These are phyloP conservation scores for Lenzites betulinus DNA, from an alignment of 768 basidiomycete genomes.

Conservation along the genomic window DNA sequence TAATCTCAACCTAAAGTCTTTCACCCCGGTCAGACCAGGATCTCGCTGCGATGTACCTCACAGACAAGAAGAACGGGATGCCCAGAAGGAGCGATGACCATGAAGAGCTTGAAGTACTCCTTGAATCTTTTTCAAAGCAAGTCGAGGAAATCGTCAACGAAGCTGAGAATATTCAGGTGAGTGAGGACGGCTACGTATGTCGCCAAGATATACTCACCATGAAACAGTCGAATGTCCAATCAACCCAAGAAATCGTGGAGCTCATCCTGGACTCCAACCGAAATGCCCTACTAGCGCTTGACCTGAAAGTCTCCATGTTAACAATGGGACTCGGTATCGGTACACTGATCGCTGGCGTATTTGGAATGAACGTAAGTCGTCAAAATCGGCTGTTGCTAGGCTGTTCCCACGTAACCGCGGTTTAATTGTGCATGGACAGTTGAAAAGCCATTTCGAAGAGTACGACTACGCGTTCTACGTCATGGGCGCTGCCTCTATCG, in stretches of 20 bases:
- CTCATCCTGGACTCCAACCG: slow-evolving; percentile 95
- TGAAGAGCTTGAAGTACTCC: slow-evolving; percentile 87
- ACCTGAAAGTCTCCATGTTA: slow-evolving; percentile 92
- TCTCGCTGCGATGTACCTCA: slow-evolving; percentile 92
- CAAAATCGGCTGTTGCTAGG: slow-evolving; percentile 1
- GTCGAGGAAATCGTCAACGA: slow-evolving; percentile 97
- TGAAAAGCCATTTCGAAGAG: slow-evolving; percentile 31
- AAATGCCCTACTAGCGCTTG: slow-evolving; percentile 87
- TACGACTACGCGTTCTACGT: slow-evolving; percentile 29
- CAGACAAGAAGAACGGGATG: slow-evolving; percentile 69
- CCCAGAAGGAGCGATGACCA: slow-evolving; percentile 76
- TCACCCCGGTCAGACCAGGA: slow-evolving; percentile 72
- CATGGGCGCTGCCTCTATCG: slow-evolving; percentile 26
- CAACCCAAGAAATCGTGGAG: slow-evolving; percentile 98
- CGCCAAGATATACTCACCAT: slow-evolving; percentile 1
- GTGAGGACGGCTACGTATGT: slow-evolving; percentile 14
- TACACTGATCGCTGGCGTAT: slow-evolving; percentile 86
- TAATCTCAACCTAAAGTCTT: not conserved
- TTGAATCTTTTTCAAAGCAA: slow-evolving; percentile 96
- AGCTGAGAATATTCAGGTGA: slow-evolving; percentile 81
- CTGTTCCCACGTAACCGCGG: slow-evolving; percentile 12
- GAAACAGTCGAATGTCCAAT: slow-evolving; percentile 83
- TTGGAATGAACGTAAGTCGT: slow-evolving; percentile 91
- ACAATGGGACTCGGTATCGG: slow-evolving; percentile 93
- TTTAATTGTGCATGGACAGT: slow-evolving; percentile 32